These are phyloP conservation scores for Oenanthe javanica DNA, from an alignment of 140 eudicot species.

Conservation along the genomic window DNA sequence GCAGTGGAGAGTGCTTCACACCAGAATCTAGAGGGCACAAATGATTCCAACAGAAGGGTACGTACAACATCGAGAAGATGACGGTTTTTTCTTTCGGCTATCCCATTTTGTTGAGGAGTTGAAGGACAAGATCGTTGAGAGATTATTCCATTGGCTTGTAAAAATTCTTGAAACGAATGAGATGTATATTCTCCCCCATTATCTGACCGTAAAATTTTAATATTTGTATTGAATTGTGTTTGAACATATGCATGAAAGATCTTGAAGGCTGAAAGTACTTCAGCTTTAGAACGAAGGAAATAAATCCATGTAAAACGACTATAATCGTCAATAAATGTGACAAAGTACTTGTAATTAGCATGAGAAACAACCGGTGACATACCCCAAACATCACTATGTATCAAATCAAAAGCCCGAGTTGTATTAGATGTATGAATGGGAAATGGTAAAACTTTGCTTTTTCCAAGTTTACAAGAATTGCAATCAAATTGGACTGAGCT, in stretches of 20 bases:
- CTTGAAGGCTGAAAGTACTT: slow-evolving; percentile 7
- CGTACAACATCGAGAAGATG: background rate
- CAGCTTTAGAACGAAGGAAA: background rate
- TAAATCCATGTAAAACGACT: slow-evolving; percentile 10
- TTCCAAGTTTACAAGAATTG: slow-evolving; percentile 12
- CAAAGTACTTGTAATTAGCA: slow-evolving; percentile 4
- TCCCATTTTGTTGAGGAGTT: slow-evolving; percentile 4
- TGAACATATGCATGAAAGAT: background rate
- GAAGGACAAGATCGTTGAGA: slow-evolving; percentile 15
- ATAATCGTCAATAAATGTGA: slow-evolving; percentile 13
- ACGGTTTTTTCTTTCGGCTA: background rate
- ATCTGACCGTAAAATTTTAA: background rate
- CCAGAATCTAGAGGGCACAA: background rate
- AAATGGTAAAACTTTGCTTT: slow-evolving; percentile 15
- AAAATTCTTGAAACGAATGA: background rate
- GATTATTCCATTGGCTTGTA: slow-evolving; percentile 14
- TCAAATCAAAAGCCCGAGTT: background rate
- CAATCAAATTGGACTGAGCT: background rate
- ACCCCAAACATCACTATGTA: slow-evolving; percentile 16
- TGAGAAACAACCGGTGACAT: slow-evolving; percentile 12
- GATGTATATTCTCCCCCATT: slow-evolving; percentile 19
- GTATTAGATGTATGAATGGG: background rate
- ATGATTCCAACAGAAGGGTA: background rate
- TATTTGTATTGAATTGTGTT: background rate
- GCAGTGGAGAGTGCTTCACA: background rate